Conservation (phyloP, 2,329 filamentous ascomycete species). For the Rasamsonia emersonii region DNA sequence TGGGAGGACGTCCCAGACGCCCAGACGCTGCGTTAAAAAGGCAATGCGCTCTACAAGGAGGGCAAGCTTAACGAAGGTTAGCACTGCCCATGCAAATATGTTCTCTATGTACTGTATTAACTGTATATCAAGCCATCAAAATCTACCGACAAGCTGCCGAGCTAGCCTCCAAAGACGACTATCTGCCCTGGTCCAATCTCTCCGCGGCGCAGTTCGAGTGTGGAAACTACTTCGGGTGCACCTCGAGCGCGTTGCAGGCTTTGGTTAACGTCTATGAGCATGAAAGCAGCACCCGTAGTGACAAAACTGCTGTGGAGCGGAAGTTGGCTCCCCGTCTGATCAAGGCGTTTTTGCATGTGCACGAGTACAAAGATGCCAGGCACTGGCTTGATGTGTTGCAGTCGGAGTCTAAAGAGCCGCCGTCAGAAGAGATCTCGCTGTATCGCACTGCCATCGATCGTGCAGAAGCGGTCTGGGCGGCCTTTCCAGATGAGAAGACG, state of each 20-base stretch:
- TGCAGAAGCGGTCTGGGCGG: slow-evolving; percentile 5
- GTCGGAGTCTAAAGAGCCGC: neutral
- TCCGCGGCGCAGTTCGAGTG: slow-evolving; percentile 9
- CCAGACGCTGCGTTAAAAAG: slow-evolving; percentile 6
- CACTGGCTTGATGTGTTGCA: slow-evolving; percentile 6
- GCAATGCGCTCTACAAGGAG: slow-evolving; percentile 9
- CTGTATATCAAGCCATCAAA: slow-evolving; percentile 9
- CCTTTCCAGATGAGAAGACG: slow-evolving; percentile 1
- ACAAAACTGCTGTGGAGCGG: slow-evolving; percentile 3
- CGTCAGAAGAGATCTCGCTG: slow-evolving; percentile 3
- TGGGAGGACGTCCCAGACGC: too few relatives aligned
- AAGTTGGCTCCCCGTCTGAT: slow-evolving; percentile 6
- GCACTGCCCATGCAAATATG: slow-evolving; percentile 2
- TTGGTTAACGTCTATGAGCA: slow-evolving; percentile 2
- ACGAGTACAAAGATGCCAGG: slow-evolving; percentile 4
- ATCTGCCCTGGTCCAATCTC: slow-evolving; percentile 10
- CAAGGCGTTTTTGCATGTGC: slow-evolving; percentile 5
- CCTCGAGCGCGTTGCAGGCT: slow-evolving; percentile 5
- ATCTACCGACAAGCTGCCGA: slow-evolving; percentile 7
- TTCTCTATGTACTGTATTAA: slow-evolving; percentile 1
- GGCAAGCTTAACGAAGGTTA: slow-evolving; percentile 9
- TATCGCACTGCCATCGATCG: slow-evolving; percentile 4
- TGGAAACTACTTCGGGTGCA: slow-evolving; percentile 4
- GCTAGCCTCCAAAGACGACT: slow-evolving; percentile 6
- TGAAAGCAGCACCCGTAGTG: neutral